phyloP scores from a whole-genome alignment of 2,329 filamentous ascomycete genomes.

The Aureobasidium sp. region DNA sequence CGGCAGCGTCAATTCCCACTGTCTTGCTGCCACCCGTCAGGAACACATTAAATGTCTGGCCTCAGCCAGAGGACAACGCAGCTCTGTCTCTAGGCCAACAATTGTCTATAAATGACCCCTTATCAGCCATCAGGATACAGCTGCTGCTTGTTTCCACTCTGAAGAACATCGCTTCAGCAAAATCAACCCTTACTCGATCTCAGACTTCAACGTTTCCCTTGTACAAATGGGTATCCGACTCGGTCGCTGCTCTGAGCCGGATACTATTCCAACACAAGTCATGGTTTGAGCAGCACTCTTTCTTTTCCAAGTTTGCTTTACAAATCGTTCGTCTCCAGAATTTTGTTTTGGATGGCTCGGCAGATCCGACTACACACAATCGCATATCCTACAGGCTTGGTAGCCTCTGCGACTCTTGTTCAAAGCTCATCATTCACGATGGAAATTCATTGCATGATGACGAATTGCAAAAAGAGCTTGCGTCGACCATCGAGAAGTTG shows the following conservation, averaged over 20 bases:
- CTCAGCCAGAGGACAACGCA: conserved; percentile 33
- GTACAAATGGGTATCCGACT: neutral
- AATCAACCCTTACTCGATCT: neutral
- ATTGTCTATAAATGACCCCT: neutral
- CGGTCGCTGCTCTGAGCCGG: neutral
- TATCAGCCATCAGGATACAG: neutral
- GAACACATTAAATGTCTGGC: conserved; percentile 33
- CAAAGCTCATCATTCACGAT: neutral
- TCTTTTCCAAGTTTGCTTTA: neutral
- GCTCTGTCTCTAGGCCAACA: conserved; percentile 37
- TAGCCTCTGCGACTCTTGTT: conserved; percentile 6
- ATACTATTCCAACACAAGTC: neutral
- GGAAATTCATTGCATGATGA: neutral
- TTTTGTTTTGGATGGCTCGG: neutral
- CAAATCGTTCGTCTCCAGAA: conserved; percentile 4
- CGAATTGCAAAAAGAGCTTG: conserved; percentile 2
- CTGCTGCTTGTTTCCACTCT: conserved; percentile 2
- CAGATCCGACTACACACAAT: neutral
- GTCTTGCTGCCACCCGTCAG: conserved; percentile 34
- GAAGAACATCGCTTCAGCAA: neutral
- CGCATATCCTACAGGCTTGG: neutral
- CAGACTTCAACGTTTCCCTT: neutral
- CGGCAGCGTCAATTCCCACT: neutral
- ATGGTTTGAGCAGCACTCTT: conserved; percentile 3
- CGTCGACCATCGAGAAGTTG: neutral